Evolutionary conservation across 2,329 filamentous ascomycete species (phyloP), one percentile per base, ranked within the genome.

Genomic region (Ophiostoma quercus): DNA sequence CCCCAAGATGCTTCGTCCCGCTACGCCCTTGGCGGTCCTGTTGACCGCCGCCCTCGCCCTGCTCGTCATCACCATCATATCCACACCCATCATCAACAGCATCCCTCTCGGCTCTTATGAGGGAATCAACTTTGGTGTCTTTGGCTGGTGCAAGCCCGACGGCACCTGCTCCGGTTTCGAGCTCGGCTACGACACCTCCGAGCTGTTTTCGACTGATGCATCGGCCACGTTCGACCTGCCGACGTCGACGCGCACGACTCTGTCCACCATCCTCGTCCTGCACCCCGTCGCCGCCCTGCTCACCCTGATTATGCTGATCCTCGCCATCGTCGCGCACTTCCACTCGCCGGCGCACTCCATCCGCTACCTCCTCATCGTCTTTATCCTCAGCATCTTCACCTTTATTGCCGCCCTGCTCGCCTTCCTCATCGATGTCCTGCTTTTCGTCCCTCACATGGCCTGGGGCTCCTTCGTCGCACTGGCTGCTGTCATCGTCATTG

Each of bases 381-480:
- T 97, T 74, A 94, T 98, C 73, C 85, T 98, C 74, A 90, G 91
- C 70, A 88, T 98, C 72, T 85, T 96, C 67, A 93, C 93, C 9
- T 88, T 98, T 66, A 82, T 98, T 39, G 85, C 95, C 73, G 90
- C 92, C 66, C 84, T 83, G 1, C 84, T 97, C 70, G 91, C 94
- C 32, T 98, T 98, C 80, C 83, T 99, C 34, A 89, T 98, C 75
- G 95, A 99, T 79, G 92, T 98, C 34, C 83, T 99, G 43, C 84
- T 99, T 29, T 99, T 99, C 77, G 91, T 97, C 19, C 95, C 95
- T 66, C 94, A 98, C 79, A 82, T 97, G 81, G 87, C 89, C 77
- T 98, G 94, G 92, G 95, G 94, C 73, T 93, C 94, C 71, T 99
- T 94, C 84, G 87, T 98, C 74, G 94, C 97, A 19, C 84, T 98